Conservation (phyloP, 2,329 filamentous ascomycete species). For the Aspergillus intermedius region DNA sequence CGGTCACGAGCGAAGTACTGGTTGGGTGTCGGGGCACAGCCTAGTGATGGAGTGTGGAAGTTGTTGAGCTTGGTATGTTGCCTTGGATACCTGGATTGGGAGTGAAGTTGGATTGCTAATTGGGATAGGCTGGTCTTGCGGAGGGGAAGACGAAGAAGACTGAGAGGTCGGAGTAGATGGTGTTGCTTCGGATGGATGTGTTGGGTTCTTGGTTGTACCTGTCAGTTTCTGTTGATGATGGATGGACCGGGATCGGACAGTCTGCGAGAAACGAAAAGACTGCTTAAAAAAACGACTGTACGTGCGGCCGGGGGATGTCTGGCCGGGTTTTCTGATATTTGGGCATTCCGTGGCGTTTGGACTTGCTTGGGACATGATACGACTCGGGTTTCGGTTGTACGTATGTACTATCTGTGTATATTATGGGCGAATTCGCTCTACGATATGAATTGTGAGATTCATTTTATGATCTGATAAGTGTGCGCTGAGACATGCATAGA, state of each 20-base stretch:
- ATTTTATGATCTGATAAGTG: neutral
- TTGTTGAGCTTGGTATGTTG: slow-evolving; percentile 68
- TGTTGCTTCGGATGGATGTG: no score
- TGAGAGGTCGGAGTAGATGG: slow-evolving; percentile 3
- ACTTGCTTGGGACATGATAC: neutral
- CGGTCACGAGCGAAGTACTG: slow-evolving; percentile 78
- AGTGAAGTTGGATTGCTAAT: neutral
- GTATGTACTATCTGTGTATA: neutral
- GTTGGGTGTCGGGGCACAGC: slow-evolving; percentile 94
- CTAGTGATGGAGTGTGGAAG: slow-evolving; percentile 82
- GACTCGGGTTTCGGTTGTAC: neutral
- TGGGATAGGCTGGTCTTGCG: slow-evolving; percentile 29
- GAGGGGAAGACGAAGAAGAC: slow-evolving; percentile 20
- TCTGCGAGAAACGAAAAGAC: no score
- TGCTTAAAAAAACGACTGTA: neutral
- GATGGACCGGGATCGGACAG: neutral
- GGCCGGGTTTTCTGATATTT: neutral
- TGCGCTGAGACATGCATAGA: no score
- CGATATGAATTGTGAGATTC: neutral
- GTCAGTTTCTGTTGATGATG: neutral
- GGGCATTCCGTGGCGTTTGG: neutral
- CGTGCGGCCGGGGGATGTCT: neutral
- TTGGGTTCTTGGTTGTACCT: no score
- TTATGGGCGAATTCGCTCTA: neutral
- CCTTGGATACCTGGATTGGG: neutral